Evolutionary conservation across 371 early-diverging fungal species (phyloP), one percentile per base, ranked within the genome.

Genomic region (Rhizopus delemar): DNA sequence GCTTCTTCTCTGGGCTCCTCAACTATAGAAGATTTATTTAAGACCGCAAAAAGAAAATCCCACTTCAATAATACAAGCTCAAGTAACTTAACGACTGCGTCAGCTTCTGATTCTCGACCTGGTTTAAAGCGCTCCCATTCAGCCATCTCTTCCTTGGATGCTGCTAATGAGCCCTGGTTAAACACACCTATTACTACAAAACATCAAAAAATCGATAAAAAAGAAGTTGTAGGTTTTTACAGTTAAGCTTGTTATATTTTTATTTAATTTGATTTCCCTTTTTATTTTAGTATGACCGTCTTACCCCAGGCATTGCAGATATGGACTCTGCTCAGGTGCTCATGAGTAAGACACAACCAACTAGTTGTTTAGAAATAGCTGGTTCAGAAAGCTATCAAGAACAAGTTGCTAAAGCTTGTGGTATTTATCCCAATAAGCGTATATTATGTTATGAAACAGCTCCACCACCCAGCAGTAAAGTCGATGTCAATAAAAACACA

Each of bases 331-430:
- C 86, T 6, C 92, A 90, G 63, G 88, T 82, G 63, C 82, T 81
- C 48, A 71, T 89, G 31, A 63, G 79, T 5, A 66, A 74, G 22
- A 56, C 73, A 28, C 74, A 77, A 35, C 49, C 56, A 8, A 57
- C 51, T 8, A 3, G 63, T 69, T 8, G 60, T 15, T 16, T 50
- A 3, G 43, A 52, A 13, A 49, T 33, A 16, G 11, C 31, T n/a
- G 53, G 48, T 11, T 51, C 80, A 3, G 61, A 82, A 36, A 87
- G 83, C 0, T 87, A 91, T 66, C 88, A 90, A 32, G 88, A 90
- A 49, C 78, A 87, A 58, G 69, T 95, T 5, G 95, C 94, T 5
- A 70, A 82, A 36, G 94, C 93, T 0, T 87, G 87, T 52, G 93
- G 93, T 3, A 71, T 94, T 12, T 67, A 77, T 45, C 81, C 82